phyloP scores from a whole-genome alignment of 164 flowering plant species.

The Cinnamomum chago region DNA sequence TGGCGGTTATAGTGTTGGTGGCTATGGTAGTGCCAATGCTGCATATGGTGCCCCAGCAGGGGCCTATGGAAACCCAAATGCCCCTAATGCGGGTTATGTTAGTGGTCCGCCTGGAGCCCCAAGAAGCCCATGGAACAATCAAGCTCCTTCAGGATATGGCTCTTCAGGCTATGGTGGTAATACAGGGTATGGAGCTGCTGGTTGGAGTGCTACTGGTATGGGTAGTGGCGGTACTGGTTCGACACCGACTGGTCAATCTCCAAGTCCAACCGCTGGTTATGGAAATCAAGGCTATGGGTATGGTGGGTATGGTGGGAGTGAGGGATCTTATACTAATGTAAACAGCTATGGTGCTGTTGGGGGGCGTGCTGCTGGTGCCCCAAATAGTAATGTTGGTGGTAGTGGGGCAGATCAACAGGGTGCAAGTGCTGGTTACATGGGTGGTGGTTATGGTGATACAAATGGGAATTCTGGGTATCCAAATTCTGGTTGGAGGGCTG shows the following conservation, averaged over 20 bases:
- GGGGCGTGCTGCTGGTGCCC: slow-evolving; percentile 47
- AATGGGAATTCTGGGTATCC: slow-evolving; percentile 58
- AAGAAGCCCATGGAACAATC: slow-evolving; percentile 69
- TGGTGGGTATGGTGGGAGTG: slow-evolving; percentile 74
- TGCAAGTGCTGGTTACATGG: slow-evolving; percentile 53
- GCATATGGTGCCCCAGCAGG: slow-evolving; percentile 66
- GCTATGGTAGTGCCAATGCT: slow-evolving; percentile 58
- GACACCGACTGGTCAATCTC: slow-evolving; percentile 68
- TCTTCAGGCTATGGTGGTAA: slow-evolving; percentile 54
- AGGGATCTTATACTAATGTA: slow-evolving; percentile 58
- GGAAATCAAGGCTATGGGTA: slow-evolving; percentile 78
- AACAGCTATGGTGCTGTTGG: slow-evolving; percentile 60
- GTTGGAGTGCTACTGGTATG: slow-evolving; percentile 32
- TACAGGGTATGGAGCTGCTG: slow-evolving; percentile 27
- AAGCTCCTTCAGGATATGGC: slow-evolving; percentile 77
- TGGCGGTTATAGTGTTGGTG: slow-evolving; percentile 62
- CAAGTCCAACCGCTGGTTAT: slow-evolving; percentile 66
- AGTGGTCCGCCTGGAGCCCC: slow-evolving; percentile 65
- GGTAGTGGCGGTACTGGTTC: slow-evolving; percentile 43
- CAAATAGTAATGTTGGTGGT: slow-evolving; percentile 44
- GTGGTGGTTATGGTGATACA: slow-evolving; percentile 63
- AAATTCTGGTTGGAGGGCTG: slow-evolving; percentile 57
- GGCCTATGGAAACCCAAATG: slow-evolving; percentile 69
- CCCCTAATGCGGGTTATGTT: slow-evolving; percentile 63
- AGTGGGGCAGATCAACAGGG: slow-evolving; percentile 42